phyloP scores from a whole-genome alignment of 345 rosid species.

The Gossypium ekmanianum region DNA sequence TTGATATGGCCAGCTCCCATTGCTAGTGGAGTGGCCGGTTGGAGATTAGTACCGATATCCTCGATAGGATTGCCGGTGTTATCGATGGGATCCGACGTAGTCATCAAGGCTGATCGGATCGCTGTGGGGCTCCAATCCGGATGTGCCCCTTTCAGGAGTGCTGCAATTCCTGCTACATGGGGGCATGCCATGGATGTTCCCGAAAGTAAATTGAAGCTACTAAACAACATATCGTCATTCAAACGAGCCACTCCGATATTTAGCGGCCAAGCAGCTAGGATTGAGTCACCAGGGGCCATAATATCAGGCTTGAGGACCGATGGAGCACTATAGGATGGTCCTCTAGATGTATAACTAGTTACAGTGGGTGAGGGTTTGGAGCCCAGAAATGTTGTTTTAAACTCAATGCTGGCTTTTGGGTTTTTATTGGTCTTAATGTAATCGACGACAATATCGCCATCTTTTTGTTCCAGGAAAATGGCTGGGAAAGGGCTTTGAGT shows the following conservation, averaged over 20 bases:
- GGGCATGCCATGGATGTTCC: conserved; percentile 72
- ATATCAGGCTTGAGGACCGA: conserved; percentile 56
- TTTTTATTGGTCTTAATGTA: conserved; percentile 31
- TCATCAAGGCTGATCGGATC: conserved; percentile 63
- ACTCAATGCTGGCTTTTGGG: conserved; percentile 39
- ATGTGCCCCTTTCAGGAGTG: conserved; percentile 45
- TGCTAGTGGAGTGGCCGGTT: conserved; percentile 39
- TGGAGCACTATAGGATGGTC: conserved; percentile 54
- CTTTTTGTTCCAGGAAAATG: conserved; percentile 23
- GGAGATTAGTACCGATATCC: conserved; percentile 22
- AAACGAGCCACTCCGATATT: conserved; percentile 16
- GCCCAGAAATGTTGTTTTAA: conserved; percentile 29
- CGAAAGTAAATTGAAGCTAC: conserved; percentile 39
- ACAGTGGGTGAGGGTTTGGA: conserved; percentile 40
- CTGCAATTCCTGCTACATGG: conserved; percentile 50
- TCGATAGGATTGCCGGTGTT: conserved; percentile 26
- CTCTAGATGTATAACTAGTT: conserved; percentile 50
- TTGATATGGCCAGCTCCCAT: conserved; percentile 60
- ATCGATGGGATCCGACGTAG: conserved; percentile 40
- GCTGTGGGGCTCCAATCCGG: conserved; percentile 61
- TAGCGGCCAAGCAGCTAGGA: conserved; percentile 55
- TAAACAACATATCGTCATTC: conserved; percentile 16
- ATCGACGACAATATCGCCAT: conserved; percentile 28
- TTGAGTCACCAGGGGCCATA: conserved; percentile 44
- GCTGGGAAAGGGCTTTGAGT: conserved; percentile 32